A percentile compares a stretch with the other conserved stretches of the same genome.
Evolutionary conservation across 73 alveolate genomes (phyloP).

Genomic region (Paramecium pentaurelia): DNA sequence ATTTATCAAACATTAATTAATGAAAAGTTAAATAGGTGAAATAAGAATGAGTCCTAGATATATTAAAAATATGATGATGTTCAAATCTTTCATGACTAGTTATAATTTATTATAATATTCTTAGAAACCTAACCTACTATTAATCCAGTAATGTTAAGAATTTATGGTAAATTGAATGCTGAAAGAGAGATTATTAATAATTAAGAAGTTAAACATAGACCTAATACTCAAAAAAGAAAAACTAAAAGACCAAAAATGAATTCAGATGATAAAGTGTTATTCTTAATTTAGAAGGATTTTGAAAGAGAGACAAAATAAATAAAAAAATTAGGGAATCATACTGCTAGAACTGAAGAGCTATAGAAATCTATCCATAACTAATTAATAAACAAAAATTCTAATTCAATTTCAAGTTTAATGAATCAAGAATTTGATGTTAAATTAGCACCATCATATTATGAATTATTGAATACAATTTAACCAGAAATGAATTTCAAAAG

Average conservation of each 20-base stretch:
- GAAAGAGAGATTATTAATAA: slow-evolving; percentile 1
- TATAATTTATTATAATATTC: neutral
- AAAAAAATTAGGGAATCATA: neutral
- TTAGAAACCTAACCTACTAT: neutral
- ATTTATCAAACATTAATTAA: slow-evolving; percentile 27
- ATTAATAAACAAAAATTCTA: neutral
- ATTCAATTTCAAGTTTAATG: neutral
- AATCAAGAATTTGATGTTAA: neutral
- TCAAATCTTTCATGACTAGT: neutral
- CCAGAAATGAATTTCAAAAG: neutral
- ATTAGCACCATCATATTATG: neutral
- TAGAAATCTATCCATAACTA: neutral
- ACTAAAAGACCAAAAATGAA: neutral
- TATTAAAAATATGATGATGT: slow-evolving; percentile 10
- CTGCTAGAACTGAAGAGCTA: neutral
- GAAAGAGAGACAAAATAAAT: slow-evolving; percentile 10
- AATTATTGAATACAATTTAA: neutral
- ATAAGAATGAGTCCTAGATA: slow-evolving; percentile 11
- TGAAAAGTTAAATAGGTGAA: neutral
- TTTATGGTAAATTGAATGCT: neutral
- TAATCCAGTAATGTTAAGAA: slow-evolving; percentile 14
- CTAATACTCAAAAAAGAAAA: neutral
- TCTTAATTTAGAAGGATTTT: neutral
- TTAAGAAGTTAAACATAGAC: neutral
- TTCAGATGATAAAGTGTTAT: neutral